A percentile compares a stretch with the other conserved stretches of the same genome.
Conservation (phyloP, 2,329 filamentous ascomycete genomes). For the Colletotrichum echinochloae region DNA sequence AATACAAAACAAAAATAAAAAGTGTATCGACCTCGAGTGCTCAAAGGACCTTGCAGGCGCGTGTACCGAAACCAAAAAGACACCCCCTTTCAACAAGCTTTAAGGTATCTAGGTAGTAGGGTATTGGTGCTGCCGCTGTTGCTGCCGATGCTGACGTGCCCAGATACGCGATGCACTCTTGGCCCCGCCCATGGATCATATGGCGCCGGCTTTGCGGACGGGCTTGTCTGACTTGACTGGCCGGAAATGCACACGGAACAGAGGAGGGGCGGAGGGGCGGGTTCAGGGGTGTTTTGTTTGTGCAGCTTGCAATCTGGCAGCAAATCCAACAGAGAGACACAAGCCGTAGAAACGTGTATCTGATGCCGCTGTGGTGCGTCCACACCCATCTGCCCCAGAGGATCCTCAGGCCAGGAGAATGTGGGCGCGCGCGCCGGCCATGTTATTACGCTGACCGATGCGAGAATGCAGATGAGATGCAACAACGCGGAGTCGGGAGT, state of each 20-base stretch:
- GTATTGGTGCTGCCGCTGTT: not conserved
- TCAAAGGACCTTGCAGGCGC: not conserved
- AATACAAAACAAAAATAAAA: too few species aligned
- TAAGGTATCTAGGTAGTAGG: too few species aligned
- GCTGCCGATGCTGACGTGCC: not conserved
- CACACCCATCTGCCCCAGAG: constrained; percentile 2
- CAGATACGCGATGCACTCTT: constrained; percentile 8
- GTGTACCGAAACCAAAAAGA: constrained; percentile 12
- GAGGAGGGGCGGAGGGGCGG: not conserved
- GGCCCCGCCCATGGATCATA: not conserved
- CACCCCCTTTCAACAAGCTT: not conserved
- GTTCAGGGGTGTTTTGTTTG: constrained; percentile 27
- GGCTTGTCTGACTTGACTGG: constrained; percentile 2
- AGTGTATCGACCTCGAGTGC: not conserved
- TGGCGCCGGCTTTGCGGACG: not conserved
- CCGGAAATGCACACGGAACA: constrained; percentile 2
- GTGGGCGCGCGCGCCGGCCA: not conserved
- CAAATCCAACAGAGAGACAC: not conserved
- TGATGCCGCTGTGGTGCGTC: constrained; percentile 17
- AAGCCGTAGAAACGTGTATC: constrained; percentile 20
- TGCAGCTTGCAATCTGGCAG: constrained; percentile 7
- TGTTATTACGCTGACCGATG: constrained; percentile 21
- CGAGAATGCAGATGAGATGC: constrained; percentile 33
- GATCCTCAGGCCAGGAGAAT: constrained; percentile 15
- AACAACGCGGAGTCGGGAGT: constrained; percentile 34